phyloP scores from a whole-genome alignment of 1,139 yeast species.

The Zygoascus meyerae region DNA sequence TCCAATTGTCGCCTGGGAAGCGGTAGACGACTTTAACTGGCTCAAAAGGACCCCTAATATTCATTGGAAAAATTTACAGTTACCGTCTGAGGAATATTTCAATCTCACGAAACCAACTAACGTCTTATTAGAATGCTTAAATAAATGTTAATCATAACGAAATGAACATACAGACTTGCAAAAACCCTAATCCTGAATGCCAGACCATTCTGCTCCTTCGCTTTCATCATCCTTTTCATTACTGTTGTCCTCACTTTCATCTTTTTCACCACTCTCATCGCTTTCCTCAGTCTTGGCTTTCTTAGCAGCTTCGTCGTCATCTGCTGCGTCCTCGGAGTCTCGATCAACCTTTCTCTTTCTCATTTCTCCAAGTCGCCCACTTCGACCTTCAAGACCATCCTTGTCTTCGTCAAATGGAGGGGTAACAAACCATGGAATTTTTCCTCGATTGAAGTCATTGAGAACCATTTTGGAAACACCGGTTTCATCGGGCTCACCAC shows the following conservation, averaged over 20 bases:
- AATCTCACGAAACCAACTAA: not conserved
- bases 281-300: slow-evolving; percentile 18
- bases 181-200: slow-evolving; percentile 16
- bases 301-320: slow-evolving; percentile 15
- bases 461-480: slow-evolving; percentile 88
- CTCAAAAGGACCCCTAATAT: slow-evolving; percentile 19
- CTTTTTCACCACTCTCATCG: slow-evolving; percentile 15
- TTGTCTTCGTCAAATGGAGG: slow-evolving; percentile 59
- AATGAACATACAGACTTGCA: not conserved
- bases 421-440: slow-evolving; percentile 95
- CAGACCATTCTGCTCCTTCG: slow-evolving; percentile 23
- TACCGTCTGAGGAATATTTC: not conserved
- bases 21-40: slow-evolving; percentile 32
- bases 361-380: slow-evolving; percentile 27
- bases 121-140: slow-evolving; percentile 9
- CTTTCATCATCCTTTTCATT: slow-evolving; percentile 16
- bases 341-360: slow-evolving; percentile 19
- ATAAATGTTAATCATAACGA: slow-evolving; percentile 9
- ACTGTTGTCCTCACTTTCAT: slow-evolving; percentile 13
- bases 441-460: slow-evolving; percentile 94
- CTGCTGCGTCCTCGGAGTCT: slow-evolving; percentile 21
- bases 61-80: slow-evolving; percentile 20
- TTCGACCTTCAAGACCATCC: slow-evolving; percentile 18
- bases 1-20: slow-evolving; percentile 14
- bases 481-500: slow-evolving; percentile 96